Percentiles rank a stretch among this genome's conserved stretches.
phyloP scores from a whole-genome alignment of 1,139 yeast genomes.

The Chernovozyma sophiae-reginae region DNA sequence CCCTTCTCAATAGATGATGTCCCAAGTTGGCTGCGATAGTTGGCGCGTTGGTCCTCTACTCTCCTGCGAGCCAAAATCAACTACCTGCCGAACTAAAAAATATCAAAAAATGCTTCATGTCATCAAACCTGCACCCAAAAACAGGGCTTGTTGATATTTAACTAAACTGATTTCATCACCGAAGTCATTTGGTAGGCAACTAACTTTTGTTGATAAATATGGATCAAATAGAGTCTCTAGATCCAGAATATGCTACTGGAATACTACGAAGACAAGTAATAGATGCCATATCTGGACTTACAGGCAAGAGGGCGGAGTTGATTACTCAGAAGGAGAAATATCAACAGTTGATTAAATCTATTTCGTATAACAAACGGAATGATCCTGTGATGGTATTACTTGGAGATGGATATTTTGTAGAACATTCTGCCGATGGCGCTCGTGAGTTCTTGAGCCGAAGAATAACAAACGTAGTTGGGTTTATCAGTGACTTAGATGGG shows the following conservation, averaged over 20 bases:
- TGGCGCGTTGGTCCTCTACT: too few species aligned
- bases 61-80: too few species aligned
- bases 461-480: slow-evolving; percentile 29
- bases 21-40: too few species aligned
- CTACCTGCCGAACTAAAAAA: too few species aligned
- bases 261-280: slow-evolving; percentile 12
- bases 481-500: slow-evolving; percentile 32
- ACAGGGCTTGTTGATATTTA: too few species aligned
- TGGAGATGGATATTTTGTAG: slow-evolving; percentile 62
- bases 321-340: slow-evolving; percentile 12
- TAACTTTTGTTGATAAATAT: too few species aligned
- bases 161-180: too few species aligned
- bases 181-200: too few species aligned
- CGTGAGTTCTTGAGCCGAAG: slow-evolving; percentile 38
- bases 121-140: too few species aligned
- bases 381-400: slow-evolving; percentile 38
- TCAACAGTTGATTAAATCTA: slow-evolving; percentile 9
- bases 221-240: slow-evolving; percentile 3
- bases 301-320: slow-evolving; percentile 12
- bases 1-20: too few species aligned
- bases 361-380: slow-evolving; percentile 4
- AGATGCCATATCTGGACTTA: slow-evolving; percentile 13
- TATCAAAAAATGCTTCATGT: too few species aligned
- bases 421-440: slow-evolving; percentile 44
- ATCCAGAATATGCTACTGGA: slow-evolving; percentile 6